A percentile compares a stretch with the other conserved stretches of the same genome.
Conservation (phyloP, 2,329 filamentous ascomycete species). For the Aphanoascus verrucosus region DNA sequence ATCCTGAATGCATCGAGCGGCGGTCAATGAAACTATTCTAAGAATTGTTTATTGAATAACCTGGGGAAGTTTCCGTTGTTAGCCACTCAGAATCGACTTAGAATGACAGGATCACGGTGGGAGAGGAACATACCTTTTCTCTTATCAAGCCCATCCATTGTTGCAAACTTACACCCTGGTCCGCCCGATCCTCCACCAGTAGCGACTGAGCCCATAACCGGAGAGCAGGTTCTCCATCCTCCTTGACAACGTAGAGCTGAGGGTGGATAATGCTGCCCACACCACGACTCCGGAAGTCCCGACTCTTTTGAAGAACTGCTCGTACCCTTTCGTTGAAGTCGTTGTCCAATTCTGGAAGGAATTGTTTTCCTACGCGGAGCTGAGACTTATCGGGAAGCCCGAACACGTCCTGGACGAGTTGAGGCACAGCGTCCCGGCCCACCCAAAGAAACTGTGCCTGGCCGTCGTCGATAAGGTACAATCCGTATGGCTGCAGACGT, state of each 20-base stretch:
- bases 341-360: conserved; percentile 76
- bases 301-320: conserved; percentile 81
- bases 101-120: conserved; percentile 12
- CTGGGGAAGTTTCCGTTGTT: conserved; percentile 10
- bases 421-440: conserved; percentile 81
- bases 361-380: conserved; percentile 82
- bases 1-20: conserved; percentile 3
- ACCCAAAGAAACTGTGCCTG: conserved; percentile 98
- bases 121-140: conserved; percentile 65
- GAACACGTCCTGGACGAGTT: conserved; percentile 82
- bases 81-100: conserved; percentile 13
- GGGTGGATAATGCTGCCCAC: conserved; percentile 90
- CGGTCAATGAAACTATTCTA: conserved; percentile 6
- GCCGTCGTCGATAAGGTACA: conserved; percentile 94
- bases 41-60: conserved; percentile 17
- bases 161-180: conserved; percentile 82
- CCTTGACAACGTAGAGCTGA: conserved; percentile 83
- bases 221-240: conserved; percentile 90
- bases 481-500: conserved; percentile 72
- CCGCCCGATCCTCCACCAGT: conserved; percentile 85
- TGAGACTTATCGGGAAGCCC: conserved; percentile 72
- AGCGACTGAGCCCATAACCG: conserved; percentile 96
- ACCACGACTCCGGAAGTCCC: conserved; percentile 73
- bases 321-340: conserved; percentile 95
- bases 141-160: conserved; percentile 87